These are phyloP conservation scores for Ustilago hordei DNA, from an alignment of 1,284 basidiomycete genomes.

Conservation along the genomic window DNA sequence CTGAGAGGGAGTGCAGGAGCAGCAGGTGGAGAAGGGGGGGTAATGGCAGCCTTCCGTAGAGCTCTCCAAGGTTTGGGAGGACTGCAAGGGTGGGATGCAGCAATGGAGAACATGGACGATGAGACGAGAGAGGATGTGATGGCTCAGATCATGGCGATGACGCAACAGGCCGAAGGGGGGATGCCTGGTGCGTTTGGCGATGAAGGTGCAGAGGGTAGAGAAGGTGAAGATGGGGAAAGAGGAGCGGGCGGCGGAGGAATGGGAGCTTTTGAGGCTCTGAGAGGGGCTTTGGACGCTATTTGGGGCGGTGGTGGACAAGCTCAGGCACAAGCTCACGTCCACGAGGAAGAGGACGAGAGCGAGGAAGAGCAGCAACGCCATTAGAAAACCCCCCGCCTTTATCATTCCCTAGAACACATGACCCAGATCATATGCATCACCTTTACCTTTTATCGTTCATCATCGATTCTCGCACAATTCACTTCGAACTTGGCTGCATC, in stretches of 20 bases:
- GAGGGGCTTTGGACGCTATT: constrained; percentile 41
- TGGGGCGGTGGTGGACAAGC: constrained; percentile 26
- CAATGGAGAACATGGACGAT: constrained; percentile 60
- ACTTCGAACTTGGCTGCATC: too few relatives aligned
- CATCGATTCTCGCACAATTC: too few relatives aligned
- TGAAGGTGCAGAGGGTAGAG: constrained; percentile 11
- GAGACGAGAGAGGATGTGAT: constrained; percentile 57
- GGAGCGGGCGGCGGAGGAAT: constrained; percentile 12
- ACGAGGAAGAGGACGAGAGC: constrained; percentile 7
- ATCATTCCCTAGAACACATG: neutral
- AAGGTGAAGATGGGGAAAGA: constrained; percentile 11
- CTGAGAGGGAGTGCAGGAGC: constrained; percentile 1
- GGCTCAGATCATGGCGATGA: constrained; percentile 53
- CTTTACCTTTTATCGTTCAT: too few relatives aligned
- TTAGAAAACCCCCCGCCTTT: neutral
- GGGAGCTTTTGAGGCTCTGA: constrained; percentile 37
- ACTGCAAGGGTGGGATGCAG: constrained; percentile 48
- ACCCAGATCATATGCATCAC: neutral
- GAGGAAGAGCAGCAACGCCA: neutral
- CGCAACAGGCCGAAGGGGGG: constrained; percentile 23
- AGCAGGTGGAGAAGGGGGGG: constrained; percentile 13
- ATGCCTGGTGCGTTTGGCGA: constrained; percentile 43
- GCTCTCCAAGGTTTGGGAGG: constrained; percentile 35
- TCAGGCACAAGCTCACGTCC: neutral
- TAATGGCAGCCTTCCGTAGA: constrained; percentile 43